Evolutionary conservation across 2,329 filamentous ascomycete species (phyloP).

Genomic region (Trichoderma afroharzianum): DNA sequence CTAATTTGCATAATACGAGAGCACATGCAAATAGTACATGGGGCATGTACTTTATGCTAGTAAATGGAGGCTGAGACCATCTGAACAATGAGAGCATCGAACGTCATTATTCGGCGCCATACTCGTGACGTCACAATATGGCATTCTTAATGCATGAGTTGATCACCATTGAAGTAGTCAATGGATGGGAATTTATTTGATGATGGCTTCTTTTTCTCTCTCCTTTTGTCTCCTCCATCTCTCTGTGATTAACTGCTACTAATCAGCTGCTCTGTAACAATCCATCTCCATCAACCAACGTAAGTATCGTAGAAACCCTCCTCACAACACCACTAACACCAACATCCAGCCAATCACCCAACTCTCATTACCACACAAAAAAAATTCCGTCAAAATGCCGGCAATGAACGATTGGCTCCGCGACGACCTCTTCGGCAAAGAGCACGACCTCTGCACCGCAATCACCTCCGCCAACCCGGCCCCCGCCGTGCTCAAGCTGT

Average conservation of each 20-base stretch:
- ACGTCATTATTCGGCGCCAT: neutral
- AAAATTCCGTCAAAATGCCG: neutral
- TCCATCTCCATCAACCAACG: neutral
- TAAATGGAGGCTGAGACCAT: neutral
- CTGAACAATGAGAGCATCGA: neutral
- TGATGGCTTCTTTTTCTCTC: neutral
- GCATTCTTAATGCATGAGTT: neutral
- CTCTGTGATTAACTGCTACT: neutral
- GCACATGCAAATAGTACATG: neutral
- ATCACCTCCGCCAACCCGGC: conserved; percentile 14
- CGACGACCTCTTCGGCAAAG: conserved; percentile 17
- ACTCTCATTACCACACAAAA: neutral
- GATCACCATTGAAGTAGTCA: neutral
- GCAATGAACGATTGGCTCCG: conserved; percentile 17
- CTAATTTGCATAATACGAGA: neutral
- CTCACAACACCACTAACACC: neutral
- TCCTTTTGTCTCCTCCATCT: neutral
- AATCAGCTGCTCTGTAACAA: neutral
- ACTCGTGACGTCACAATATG: conserved; percentile 5
- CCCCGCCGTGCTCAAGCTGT: conserved; percentile 16
- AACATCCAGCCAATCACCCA: neutral
- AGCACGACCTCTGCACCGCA: conserved; percentile 17
- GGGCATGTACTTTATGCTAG: neutral
- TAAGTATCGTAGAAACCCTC: neutral
- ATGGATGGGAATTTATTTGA: neutral